Evolutionary conservation across 2,329 filamentous ascomycete species (phyloP), one percentile per base, ranked within the genome.

Genomic region (Elsinoe necatrix): DNA sequence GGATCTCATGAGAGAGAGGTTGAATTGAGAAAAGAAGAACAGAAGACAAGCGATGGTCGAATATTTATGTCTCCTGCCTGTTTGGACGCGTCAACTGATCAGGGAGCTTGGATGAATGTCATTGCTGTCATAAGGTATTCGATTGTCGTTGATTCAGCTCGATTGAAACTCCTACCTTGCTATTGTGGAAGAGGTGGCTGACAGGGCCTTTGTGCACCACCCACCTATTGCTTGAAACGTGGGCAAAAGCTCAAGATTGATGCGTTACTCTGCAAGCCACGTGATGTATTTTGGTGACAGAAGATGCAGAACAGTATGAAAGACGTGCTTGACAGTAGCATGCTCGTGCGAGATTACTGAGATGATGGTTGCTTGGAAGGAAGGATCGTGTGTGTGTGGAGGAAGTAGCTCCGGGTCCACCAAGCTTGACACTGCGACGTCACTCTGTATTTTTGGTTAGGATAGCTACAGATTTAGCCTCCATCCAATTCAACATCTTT

Each of bases 401-500:
- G 41, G 21, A 45, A 45, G n/a, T 7, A 21, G 41, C 41, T 45
- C 41, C 41, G 41, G 21, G 12, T 23, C 20, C 41, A 20, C 41
- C 41, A 45, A 45, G 41, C 41, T 45, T 45, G 41, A 45, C 41
- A 45, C 41, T 20, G 20, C 20, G 41, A 45, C 41, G 41, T 45
- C 41, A 25, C n/a, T 25, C 23, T 7, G 20, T 45, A 23, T 12
- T 45, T 45, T 45, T 45, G 18, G 20, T 45, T 45, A 12, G 23
- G 41, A 45, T 45, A 45, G 41, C 21, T 45, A 8, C 21, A n/a
- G 11, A 45, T 25, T 18, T 23, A 45, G 11, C 20, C 9, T 20
- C 14, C 16, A 14, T 20, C 41, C n/a, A 25, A 45, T 12, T 27
- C 14, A 20, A 14, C 11, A 45, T 12, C 41, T 12, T 45, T 9